Percentiles rank a stretch among this genome's conserved stretches.
Evolutionary conservation across 495 filamentous ascomycete genomes (phyloP).

Genomic region (Aspergillus steynii): DNA sequence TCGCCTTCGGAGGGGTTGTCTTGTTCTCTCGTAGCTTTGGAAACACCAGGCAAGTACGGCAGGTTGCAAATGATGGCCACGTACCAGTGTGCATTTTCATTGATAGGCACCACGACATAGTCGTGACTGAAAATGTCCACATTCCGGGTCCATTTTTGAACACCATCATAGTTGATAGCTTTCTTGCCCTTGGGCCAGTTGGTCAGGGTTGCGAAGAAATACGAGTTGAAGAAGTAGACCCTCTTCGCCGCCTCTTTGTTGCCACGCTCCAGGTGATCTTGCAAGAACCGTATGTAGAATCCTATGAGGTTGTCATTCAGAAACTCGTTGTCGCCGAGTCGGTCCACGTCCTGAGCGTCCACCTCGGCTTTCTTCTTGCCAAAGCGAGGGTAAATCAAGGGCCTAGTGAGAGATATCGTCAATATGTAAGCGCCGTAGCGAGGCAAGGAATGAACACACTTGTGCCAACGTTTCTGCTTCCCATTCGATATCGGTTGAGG

Average conservation of each 20-base stretch:
- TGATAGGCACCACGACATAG: slow-evolving; percentile 89
- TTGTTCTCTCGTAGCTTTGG: slow-evolving; percentile 20
- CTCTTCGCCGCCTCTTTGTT: slow-evolving; percentile 58
- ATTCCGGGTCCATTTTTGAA: slow-evolving; percentile 85
- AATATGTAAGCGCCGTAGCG: not conserved
- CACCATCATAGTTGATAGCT: slow-evolving; percentile 74
- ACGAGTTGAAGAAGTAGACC: slow-evolving; percentile 88
- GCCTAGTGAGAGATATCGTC: slow-evolving; percentile 30
- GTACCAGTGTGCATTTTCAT: slow-evolving; percentile 89
- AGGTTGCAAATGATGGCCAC: slow-evolving; percentile 95
- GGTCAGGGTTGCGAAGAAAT: slow-evolving; percentile 79
- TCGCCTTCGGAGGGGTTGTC: slow-evolving; percentile 8
- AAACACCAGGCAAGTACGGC: slow-evolving; percentile 46
- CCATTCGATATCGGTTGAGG: slow-evolving; percentile 19
- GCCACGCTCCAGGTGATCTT: slow-evolving; percentile 59
- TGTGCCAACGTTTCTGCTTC: slow-evolving; percentile 29
- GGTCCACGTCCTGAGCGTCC: slow-evolving; percentile 72
- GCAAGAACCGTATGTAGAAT: slow-evolving; percentile 79
- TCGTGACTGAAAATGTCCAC: slow-evolving; percentile 84
- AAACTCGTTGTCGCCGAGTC: slow-evolving; percentile 81
- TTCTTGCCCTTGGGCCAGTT: slow-evolving; percentile 54
- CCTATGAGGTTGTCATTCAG: slow-evolving; percentile 90
- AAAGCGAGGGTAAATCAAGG: slow-evolving; percentile 68
- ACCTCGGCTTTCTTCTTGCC: slow-evolving; percentile 75
- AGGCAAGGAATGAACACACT: slow-evolving; percentile 4